phyloP scores from a whole-genome alignment of 352 stramenopile species.

The Globisporangium rhizosaccharum region DNA sequence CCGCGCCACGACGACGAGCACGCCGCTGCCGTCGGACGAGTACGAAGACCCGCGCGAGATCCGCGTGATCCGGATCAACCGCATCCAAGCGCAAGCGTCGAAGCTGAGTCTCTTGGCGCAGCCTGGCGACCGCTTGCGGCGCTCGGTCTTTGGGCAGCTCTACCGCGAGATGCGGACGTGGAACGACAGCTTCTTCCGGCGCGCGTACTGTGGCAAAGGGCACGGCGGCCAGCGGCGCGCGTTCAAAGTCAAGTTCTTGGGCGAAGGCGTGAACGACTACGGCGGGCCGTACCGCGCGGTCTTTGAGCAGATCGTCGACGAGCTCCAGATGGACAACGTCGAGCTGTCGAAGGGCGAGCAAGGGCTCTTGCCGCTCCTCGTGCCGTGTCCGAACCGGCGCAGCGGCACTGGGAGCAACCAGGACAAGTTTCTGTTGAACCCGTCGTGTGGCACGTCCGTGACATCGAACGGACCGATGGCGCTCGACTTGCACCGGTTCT shows the following conservation, averaged over 20 bases:
- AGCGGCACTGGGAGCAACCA: conserved; percentile 86
- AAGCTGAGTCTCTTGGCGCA: conserved; percentile 88
- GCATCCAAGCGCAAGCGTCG: conserved; percentile 89
- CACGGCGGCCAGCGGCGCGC: conserved; percentile 96
- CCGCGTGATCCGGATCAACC: conserved; percentile 96
- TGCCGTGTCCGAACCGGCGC: conserved; percentile 86
- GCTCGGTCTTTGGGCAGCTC: conserved; percentile 97
- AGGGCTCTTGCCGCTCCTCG: conserved; percentile 80
- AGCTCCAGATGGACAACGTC: conserved; percentile 91
- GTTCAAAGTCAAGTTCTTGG: conserved; percentile 99
- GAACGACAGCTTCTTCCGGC: conserved; percentile 92
- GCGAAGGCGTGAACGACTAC: conserved; percentile 99
- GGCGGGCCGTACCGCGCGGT: conserved; percentile 97
- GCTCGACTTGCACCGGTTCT: conserved; percentile 91
- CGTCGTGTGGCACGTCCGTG: conserved; percentile 73
- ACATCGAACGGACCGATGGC: conserved; percentile 85
- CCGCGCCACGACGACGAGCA: conserved; percentile 94
- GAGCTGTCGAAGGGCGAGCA: conserved; percentile 83
- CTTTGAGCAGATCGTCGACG: conserved; percentile 95
- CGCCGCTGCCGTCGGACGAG: conserved; percentile 96
- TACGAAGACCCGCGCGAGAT: conserved; percentile 98
- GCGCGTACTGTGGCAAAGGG: conserved; percentile 95
- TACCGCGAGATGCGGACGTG: conserved; percentile 95
- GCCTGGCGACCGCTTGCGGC: conserved; percentile 77
- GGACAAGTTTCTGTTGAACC: conserved; percentile 90